Evolutionary conservation across 2,329 filamentous ascomycete genomes (phyloP), one percentile per base, ranked within the genome.

Genomic region (Apiospora marii): DNA sequence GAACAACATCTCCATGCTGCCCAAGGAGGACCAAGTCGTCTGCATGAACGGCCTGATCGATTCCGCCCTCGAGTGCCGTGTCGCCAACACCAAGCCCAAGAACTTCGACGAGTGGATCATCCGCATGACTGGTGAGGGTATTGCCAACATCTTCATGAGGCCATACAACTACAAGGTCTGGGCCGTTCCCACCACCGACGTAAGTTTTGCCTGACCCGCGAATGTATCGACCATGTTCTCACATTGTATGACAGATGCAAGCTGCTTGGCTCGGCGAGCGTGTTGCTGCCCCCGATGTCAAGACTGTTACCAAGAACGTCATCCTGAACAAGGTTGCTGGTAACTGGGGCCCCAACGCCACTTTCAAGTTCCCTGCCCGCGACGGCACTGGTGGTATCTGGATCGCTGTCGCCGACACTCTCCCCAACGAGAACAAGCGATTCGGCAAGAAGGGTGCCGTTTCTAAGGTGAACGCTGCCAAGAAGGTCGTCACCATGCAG

Each of bases 101-200:
- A 89, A 97, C 87, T 99, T 99, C 80, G 96, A 99, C 81, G 95
- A 99, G 88, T 98, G 95, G 95, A 98, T 98, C 81, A 83, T 98
- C 79, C 92, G 96, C 80, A 97, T 93, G 87, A 95, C 93, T 86
- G 96, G 96, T 80, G 87, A 90, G 79, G 96, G 96, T 79, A 89
- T 99, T 80, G 96, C 95, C 77, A 92, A 99, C 83, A 89, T 96
- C 79, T 99, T 99, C 90, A 99, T 99, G 96, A 90, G 96, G 80
- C 96, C 96, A 71, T 99, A 99, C 90, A 99, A 99, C 91, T 99
- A 92, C 92, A 99, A 99, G 88, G 96, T 99, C 82, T 99, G 96
- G 96, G 96, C 96, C 75, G 96, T 98, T 79, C 96, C 96, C 73
- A 98, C 96, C 72, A 98, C 93, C 78, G 97, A 97, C 92, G 94